Conservation (phyloP, 176 grass and related monocot genomes). For the Poa annua region DNA sequence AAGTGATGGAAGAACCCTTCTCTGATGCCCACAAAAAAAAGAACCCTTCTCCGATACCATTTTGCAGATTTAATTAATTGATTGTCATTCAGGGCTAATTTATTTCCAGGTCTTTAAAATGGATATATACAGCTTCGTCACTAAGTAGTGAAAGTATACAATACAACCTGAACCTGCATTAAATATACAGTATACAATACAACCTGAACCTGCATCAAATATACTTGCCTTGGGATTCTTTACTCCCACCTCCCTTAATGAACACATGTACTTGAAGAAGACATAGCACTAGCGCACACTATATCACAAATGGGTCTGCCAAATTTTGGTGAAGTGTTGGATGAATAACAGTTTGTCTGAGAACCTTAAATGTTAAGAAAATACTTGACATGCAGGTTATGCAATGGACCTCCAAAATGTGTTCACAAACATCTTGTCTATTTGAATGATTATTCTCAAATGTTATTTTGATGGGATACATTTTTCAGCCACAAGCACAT, state of each 20-base stretch:
- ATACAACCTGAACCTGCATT: background rate
- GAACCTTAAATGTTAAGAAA: background rate
- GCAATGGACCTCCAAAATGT: background rate
- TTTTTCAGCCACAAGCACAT: constrained; percentile 16
- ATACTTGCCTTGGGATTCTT: background rate
- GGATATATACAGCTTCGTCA: background rate
- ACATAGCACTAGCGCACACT: background rate
- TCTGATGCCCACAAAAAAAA: background rate
- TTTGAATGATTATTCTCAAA: background rate
- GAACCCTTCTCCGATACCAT: background rate
- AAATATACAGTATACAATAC: background rate
- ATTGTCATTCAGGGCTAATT: background rate
- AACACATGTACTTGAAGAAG: background rate
- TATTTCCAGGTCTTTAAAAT: background rate
- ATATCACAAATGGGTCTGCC: background rate
- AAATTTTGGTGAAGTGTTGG: background rate
- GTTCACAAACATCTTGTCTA: constrained; percentile 2
- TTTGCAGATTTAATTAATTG: background rate
- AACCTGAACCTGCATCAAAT: background rate
- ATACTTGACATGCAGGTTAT: background rate
- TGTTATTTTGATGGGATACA: background rate
- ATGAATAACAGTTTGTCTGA: background rate
- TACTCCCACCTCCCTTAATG: background rate
- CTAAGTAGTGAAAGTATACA: background rate
- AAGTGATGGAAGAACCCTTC: background rate